Conservation (phyloP, 179 eudicot genomes). For the Vitellaria paradoxa region DNA sequence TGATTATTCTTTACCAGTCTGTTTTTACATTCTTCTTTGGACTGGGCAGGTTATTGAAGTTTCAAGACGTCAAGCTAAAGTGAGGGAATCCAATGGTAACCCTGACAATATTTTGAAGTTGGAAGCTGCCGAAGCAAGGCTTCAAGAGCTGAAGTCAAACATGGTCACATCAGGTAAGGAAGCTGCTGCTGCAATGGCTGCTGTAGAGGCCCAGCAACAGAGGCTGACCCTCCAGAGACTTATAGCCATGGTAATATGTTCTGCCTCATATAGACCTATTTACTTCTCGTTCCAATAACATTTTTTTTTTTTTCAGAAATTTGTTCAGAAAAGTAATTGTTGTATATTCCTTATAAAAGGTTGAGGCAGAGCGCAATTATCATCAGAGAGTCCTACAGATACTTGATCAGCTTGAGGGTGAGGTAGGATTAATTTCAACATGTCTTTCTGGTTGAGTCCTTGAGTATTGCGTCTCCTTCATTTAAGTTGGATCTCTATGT, state of each 20-base stretch:
- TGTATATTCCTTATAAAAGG: slow-evolving; percentile 36
- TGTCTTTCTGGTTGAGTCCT: neutral
- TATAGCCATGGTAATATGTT: slow-evolving; percentile 63
- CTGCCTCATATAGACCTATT: neutral
- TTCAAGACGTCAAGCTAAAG: slow-evolving; percentile 77
- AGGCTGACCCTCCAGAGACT: slow-evolving; percentile 85
- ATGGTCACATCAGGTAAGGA: slow-evolving; percentile 78
- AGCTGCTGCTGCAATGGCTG: slow-evolving; percentile 88
- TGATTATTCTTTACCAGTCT: neutral
- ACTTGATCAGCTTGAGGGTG: slow-evolving; percentile 83
- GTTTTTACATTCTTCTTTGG: slow-evolving; percentile 25
- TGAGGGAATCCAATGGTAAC: slow-evolving; percentile 64
- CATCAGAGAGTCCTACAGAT: slow-evolving; percentile 73
- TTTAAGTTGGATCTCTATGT: neutral
- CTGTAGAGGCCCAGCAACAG: slow-evolving; percentile 96
- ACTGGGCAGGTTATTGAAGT: slow-evolving; percentile 76
- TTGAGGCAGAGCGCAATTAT: slow-evolving; percentile 82
- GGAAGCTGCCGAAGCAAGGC: slow-evolving; percentile 83
- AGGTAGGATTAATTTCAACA: slow-evolving; percentile 41
- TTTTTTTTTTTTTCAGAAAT: neutral
- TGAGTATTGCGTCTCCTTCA: slow-evolving; percentile 1
- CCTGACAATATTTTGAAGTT: slow-evolving; percentile 64
- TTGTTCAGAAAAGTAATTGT: neutral
- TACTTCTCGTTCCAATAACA: neutral
- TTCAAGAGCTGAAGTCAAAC: slow-evolving; percentile 78